Percentiles rank a stretch among this genome's conserved stretches.
phyloP scores from a whole-genome alignment of 2,329 filamentous ascomycete genomes.

The Claviceps citrina region DNA sequence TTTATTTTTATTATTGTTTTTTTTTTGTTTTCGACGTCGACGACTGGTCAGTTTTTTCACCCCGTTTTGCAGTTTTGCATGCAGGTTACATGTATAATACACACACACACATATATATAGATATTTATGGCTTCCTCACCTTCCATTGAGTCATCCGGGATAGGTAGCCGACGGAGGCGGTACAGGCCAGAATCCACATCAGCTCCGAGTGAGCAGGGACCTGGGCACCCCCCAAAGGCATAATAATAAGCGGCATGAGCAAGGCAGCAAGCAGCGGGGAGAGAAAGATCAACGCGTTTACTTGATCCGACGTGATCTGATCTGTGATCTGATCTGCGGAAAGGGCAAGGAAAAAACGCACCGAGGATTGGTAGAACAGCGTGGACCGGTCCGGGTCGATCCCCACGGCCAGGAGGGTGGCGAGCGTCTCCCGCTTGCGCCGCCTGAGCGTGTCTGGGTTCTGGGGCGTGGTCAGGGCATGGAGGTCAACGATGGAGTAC shows the following conservation, averaged over 20 bases:
- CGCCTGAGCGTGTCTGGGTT: slow-evolving; percentile 42
- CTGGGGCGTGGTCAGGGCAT: slow-evolving; percentile 75
- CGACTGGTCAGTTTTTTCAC: not conserved
- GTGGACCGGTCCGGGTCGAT: slow-evolving; percentile 61
- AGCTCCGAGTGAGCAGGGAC: slow-evolving; percentile 71
- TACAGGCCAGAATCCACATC: slow-evolving; percentile 93
- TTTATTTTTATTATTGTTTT: too few species aligned
- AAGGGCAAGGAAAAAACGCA: slow-evolving; percentile 32
- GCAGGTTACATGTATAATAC: too few species aligned
- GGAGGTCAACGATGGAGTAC: slow-evolving; percentile 83
- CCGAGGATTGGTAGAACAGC: slow-evolving; percentile 70
- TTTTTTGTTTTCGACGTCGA: not conserved
- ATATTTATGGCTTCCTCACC: slow-evolving; percentile 35
- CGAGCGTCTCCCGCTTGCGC: slow-evolving; percentile 60
- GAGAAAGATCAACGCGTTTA: too few species aligned
- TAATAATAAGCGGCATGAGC: too few species aligned
- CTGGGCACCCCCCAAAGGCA: slow-evolving; percentile 26
- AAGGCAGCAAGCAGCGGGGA: not conserved
- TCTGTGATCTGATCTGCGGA: too few species aligned
- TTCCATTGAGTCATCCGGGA: slow-evolving; percentile 99
- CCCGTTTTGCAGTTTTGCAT: too few species aligned
- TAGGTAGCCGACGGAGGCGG: slow-evolving; percentile 84
- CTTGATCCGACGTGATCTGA: too few species aligned
- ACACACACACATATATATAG: too few species aligned
- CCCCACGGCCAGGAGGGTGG: slow-evolving; percentile 69